A percentile compares a stretch with the other conserved stretches of the same genome.
These are phyloP conservation scores for Colletotrichum cereale DNA, from an alignment of 2,329 filamentous ascomycete genomes.

Conservation along the genomic window DNA sequence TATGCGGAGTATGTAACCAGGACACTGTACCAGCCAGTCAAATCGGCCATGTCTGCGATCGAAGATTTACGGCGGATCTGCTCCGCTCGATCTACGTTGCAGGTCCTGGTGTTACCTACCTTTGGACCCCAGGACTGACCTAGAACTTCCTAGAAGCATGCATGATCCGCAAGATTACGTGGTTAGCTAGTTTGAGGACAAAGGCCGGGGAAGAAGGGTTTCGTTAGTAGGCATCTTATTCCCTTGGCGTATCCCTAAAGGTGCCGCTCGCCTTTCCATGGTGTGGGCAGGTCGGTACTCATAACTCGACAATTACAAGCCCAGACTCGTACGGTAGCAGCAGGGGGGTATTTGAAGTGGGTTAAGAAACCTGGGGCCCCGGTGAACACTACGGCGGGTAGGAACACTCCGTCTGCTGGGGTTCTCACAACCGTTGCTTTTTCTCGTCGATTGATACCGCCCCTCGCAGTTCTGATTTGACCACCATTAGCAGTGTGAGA, in stretches of 20 bases:
- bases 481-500: neutral
- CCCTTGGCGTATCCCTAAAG: neutral
- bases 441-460: neutral
- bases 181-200: too few species aligned
- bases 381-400: neutral
- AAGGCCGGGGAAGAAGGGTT: neutral
- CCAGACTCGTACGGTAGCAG: neutral
- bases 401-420: neutral
- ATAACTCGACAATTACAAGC: neutral
- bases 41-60: neutral
- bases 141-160: neutral
- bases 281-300: neutral
- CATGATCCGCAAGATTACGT: neutral
- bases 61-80: neutral
- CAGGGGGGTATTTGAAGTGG: neutral
- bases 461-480: neutral
- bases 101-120: neutral
- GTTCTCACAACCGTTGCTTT: constrained; percentile 18
- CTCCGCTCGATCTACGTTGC: neutral
- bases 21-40: neutral
- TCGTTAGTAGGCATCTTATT: neutral
- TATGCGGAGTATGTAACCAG: neutral
- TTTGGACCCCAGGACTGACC: neutral
- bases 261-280: neutral
- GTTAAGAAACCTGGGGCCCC: neutral